Conservation (phyloP, 495 filamentous ascomycete species). For the Penicillium arizonense region DNA sequence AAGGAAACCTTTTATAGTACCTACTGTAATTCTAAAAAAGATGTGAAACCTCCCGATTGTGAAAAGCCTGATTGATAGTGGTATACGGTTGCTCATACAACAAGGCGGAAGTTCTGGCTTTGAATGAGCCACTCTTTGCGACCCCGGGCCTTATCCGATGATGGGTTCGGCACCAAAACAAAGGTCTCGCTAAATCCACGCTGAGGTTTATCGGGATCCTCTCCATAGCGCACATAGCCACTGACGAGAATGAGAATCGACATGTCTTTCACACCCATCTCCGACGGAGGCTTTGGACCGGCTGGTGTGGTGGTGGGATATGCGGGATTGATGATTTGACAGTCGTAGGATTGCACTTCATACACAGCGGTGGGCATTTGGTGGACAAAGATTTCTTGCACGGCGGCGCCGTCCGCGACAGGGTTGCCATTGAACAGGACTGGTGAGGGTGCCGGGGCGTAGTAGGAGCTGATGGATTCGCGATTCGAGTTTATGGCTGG, state of each 20-base stretch:
- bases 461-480: conserved; percentile 54
- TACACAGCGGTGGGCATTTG: conserved; percentile 61
- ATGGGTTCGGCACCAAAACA: conserved; percentile 73
- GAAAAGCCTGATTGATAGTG: too few relatives aligned
- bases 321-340: conserved; percentile 68
- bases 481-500: conserved; percentile 55
- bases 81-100: conserved; percentile 37
- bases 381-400: conserved; percentile 59
- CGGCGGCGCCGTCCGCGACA: conserved; percentile 51
- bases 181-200: conserved; percentile 73
- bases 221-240: conserved; percentile 63
- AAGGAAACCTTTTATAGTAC: too few relatives aligned
- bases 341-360: conserved; percentile 67
- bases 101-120: conserved; percentile 69
- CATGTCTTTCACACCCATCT: conserved; percentile 54
- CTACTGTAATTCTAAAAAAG: too few relatives aligned
- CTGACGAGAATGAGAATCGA: conserved; percentile 67
- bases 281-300: conserved; percentile 33
- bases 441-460: conserved; percentile 48
- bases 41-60: too few relatives aligned
- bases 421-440: conserved; percentile 68
- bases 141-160: conserved; percentile 47
- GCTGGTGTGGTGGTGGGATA: conserved; percentile 45
- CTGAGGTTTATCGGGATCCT: conserved; percentile 51
- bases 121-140: conserved; percentile 63